Evolutionary conservation across 768 basidiomycete species (phyloP).

Genomic region (Collybia mongolica): DNA sequence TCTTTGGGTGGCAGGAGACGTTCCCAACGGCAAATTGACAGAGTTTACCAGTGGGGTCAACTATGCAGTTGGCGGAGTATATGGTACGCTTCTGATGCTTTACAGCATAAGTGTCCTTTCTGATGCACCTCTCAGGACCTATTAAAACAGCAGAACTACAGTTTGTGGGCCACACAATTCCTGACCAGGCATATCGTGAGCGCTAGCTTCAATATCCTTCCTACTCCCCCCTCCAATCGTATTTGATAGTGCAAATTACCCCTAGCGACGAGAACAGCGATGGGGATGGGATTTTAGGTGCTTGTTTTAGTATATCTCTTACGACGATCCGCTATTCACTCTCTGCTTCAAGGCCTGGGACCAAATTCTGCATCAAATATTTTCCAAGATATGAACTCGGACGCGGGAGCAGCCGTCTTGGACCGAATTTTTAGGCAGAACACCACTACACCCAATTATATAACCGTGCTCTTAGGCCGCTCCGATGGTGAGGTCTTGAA

Average conservation of each 20-base stretch:
- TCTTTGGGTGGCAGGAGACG: slow-evolving; percentile 52
- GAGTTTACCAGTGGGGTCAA: slow-evolving; percentile 36
- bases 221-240: neutral
- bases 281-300: slow-evolving; percentile 29
- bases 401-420: slow-evolving; percentile 51
- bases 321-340: neutral
- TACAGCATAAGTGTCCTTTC: neutral
- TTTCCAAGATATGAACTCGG: slow-evolving; percentile 26
- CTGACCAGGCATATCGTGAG: slow-evolving; percentile 48
- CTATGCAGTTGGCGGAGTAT: slow-evolving; percentile 55
- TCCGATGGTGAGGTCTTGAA: slow-evolving; percentile 29
- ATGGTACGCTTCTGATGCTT: slow-evolving; percentile 32
- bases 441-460: slow-evolving; percentile 52
- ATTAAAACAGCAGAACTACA: slow-evolving; percentile 42
- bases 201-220: slow-evolving; percentile 16
- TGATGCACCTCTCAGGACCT: slow-evolving; percentile 28
- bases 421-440: slow-evolving; percentile 67
- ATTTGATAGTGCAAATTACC: slow-evolving; percentile 36
- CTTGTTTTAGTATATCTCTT: neutral
- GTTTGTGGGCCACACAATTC: slow-evolving; percentile 42
- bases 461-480: slow-evolving; percentile 66
- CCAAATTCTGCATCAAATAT: slow-evolving; percentile 57
- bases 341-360: slow-evolving; percentile 59
- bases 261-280: slow-evolving; percentile 26
- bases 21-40: slow-evolving; percentile 36